Conservation (phyloP, 2,329 filamentous ascomycete genomes). For the Sarocladium oryzae region DNA sequence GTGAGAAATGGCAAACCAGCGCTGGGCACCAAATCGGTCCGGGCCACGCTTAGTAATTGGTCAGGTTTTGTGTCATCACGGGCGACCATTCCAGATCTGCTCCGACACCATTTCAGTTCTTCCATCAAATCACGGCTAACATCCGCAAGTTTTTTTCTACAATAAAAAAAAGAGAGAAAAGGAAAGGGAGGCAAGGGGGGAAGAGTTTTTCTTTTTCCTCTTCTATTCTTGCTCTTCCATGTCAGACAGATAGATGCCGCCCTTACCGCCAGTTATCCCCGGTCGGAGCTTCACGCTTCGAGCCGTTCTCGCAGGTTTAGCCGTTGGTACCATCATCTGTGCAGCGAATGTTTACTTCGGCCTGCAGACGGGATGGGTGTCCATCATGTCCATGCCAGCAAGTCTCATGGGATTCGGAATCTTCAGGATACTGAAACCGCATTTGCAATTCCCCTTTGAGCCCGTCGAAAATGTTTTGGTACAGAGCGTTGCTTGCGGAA, state of each 20-base stretch:
- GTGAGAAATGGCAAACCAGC: too few species aligned
- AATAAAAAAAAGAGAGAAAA: too few species aligned
- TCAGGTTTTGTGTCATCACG: too few species aligned
- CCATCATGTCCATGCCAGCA: slow-evolving; percentile 94
- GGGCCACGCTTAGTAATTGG: too few species aligned
- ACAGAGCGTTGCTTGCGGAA: slow-evolving; percentile 89
- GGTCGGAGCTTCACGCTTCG: slow-evolving; percentile 77
- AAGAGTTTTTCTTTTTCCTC: background rate
- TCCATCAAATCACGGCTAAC: too few species aligned
- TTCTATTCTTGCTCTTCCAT: background rate
- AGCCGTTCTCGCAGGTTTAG: slow-evolving; percentile 70
- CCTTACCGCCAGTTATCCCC: slow-evolving; percentile 18
- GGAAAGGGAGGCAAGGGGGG: too few species aligned
- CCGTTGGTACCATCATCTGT: slow-evolving; percentile 84
- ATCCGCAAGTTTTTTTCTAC: too few species aligned
- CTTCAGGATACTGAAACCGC: slow-evolving; percentile 71
- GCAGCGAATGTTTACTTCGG: slow-evolving; percentile 99
- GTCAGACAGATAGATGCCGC: slow-evolving; percentile 13
- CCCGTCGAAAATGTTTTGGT: slow-evolving; percentile 96
- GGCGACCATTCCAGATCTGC: too few species aligned
- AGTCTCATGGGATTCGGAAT: slow-evolving; percentile 91
- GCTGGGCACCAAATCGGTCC: too few species aligned
- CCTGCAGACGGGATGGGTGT: slow-evolving; percentile 70
- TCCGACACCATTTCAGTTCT: too few species aligned
- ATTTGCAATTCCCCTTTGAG: slow-evolving; percentile 75